A percentile compares a stretch with the other conserved stretches of the same genome.
These are phyloP conservation scores for Sindora glabra DNA, from an alignment of 306 rosid species.

Conservation along the genomic window DNA sequence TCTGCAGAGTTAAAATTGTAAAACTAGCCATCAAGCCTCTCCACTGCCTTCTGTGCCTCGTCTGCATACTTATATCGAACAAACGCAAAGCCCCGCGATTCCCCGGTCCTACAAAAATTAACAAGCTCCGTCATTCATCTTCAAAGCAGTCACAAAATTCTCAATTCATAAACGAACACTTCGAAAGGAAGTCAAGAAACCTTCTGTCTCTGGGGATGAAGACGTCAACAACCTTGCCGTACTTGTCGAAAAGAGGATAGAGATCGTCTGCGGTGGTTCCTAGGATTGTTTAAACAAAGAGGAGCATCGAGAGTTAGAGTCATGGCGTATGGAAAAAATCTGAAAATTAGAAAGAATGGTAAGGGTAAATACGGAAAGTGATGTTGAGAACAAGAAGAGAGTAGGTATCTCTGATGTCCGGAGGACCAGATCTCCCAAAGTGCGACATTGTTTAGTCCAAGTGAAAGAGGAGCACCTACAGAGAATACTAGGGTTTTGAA, in stretches of 20 bases:
- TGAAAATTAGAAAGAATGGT: not conserved
- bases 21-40: constrained; percentile 53
- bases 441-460: constrained; percentile 45
- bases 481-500: constrained; percentile 34
- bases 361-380: constrained; percentile 42
- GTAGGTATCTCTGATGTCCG: constrained; percentile 73
- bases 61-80: constrained; percentile 70
- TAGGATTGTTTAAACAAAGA: not conserved
- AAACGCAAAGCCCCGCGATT: constrained; percentile 66
- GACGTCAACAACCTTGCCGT: constrained; percentile 73
- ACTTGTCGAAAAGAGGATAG: constrained; percentile 65
- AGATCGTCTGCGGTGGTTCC: constrained; percentile 76
- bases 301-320: not conserved
- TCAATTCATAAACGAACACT: not conserved
- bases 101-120: constrained; percentile 40
- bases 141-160: not conserved
- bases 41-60: constrained; percentile 69
- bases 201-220: constrained; percentile 73
- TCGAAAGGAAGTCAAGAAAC: constrained; percentile 2
- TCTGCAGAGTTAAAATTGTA: not conserved
- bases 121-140: not conserved
- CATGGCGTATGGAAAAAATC: not conserved
- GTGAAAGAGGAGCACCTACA: not conserved
- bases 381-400: constrained; percentile 80
- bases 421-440: constrained; percentile 77